Conservation (phyloP, 169 alveolate species). For the Plasmodium cynomolgi region DNA sequence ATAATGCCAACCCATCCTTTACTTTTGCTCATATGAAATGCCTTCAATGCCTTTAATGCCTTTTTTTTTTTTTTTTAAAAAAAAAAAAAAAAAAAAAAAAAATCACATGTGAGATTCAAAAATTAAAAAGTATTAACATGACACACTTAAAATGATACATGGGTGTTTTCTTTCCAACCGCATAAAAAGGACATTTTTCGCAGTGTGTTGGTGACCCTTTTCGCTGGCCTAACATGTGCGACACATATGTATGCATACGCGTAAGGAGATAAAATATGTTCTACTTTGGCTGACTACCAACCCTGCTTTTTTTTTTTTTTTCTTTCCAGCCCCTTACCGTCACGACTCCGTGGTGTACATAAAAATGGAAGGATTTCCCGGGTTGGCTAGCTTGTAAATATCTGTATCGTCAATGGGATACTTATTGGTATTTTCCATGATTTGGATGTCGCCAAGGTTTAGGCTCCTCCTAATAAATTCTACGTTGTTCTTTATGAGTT, state of each 20-base stretch:
- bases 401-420: constrained; percentile 76
- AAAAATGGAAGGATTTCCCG: constrained; percentile 85
- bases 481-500: constrained; percentile 56
- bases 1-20: not conserved
- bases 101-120: not conserved
- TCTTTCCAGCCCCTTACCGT: too few relatives aligned
- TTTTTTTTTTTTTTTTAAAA: not conserved
- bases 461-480: constrained; percentile 67
- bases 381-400: constrained; percentile 78
- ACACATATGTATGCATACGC: not conserved
- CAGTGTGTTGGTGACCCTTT: not conserved
- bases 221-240: not conserved
- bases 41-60: too few relatives aligned
- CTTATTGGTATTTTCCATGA: constrained; percentile 77
- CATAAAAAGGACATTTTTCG: not conserved
- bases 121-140: constrained; percentile 25
- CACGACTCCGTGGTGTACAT: constrained; percentile 60
- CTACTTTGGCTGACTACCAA: not conserved
- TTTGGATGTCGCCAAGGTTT: constrained; percentile 74
- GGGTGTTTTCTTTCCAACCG: not conserved
- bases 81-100: constrained; percentile 11
- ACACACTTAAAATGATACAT: not conserved
- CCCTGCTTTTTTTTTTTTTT: too few relatives aligned
- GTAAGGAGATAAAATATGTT: not conserved
- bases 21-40: not conserved